Base-by-base conservation (phyloP, 768 basidiomycete species). In the Phlebiopsis flavidoalba region DNA sequence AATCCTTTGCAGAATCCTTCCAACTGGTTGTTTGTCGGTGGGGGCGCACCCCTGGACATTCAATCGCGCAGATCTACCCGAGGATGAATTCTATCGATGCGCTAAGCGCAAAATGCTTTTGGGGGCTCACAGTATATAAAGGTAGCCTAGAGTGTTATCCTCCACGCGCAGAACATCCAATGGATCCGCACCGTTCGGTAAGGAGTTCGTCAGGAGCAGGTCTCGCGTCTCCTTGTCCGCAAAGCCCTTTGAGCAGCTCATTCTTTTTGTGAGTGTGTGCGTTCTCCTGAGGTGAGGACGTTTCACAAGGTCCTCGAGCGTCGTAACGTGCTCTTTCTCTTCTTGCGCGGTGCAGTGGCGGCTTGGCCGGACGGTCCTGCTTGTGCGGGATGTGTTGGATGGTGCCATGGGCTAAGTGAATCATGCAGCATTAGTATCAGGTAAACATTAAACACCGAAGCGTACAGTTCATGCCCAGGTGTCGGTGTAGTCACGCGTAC, bases 81-180 rank as follows among this genome's bases (percentile, higher is more conserved):
- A n/a, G 4, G 14, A 15, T 19, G 1, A 11, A 12, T 10, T 53
- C 33, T 26, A n/a, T 35, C 15, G 1, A 55, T 24, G 48, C 37
- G 57, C 43, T 7, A 52, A 58, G 53, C 48, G 33, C n/a, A 35
- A 60, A 31, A 15, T 35, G 1, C 35, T n/a, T 52, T 48, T 50
- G 48, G 10, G n/a, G 21, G 55, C 88, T 73, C 65, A 92, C 91
- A 93, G 69, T 48, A 93, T 89, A 65, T 85, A 88, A 46, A 93
- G 71, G 46, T 84, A 79, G 0, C 84, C 87, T 3, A 93, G 70
- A 0, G 89, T 87, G 69, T 90, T 81, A 33, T 66, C 67, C 33
- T 74, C 71, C 24, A 83, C 71, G 66, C 87, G 80, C 37, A 93
- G 72, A 8, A 87, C 69, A 2, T 73, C 59, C 54, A 93, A 67